Conservation (phyloP, 208 protist genomes). For the Phytomonas sp. region DNA sequence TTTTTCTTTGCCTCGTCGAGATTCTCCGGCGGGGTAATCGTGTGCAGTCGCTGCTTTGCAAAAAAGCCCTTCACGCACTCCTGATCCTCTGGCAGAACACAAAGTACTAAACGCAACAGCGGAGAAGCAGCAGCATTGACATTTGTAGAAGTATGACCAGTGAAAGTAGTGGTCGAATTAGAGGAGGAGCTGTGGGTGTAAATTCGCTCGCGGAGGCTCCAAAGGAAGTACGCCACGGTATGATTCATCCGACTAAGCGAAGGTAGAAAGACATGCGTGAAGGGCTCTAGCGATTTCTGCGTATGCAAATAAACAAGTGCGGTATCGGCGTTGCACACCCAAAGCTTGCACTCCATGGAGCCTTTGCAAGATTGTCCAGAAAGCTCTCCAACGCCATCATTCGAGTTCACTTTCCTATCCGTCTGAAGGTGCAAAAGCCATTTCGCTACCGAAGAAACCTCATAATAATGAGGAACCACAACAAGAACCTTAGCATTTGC, state of each 20-base stretch:
- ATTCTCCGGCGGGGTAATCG: constrained; percentile 12
- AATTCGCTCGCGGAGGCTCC: constrained; percentile 53
- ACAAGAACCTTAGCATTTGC: constrained; percentile 52
- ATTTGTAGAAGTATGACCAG: too few relatives aligned
- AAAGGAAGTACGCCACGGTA: constrained; percentile 55
- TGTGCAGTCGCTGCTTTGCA: constrained; percentile 22
- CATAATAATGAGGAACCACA: constrained; percentile 71
- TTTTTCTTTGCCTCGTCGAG: background rate
- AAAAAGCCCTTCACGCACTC: constrained; percentile 34
- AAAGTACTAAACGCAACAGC: constrained; percentile 29
- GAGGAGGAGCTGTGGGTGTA: constrained; percentile 37
- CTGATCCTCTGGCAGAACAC: constrained; percentile 28
- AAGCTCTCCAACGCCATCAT: constrained; percentile 39
- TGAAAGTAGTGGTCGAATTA: constrained; percentile 13
- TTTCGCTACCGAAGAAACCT: constrained; percentile 42
- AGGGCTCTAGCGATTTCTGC: constrained; percentile 52
- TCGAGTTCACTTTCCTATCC: constrained; percentile 6
- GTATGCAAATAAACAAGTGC: constrained; percentile 62
- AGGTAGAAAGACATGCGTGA: constrained; percentile 81
- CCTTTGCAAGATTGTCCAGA: constrained; percentile 52
- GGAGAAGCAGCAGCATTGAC: too few relatives aligned
- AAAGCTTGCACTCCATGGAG: constrained; percentile 29
- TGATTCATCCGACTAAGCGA: constrained; percentile 46
- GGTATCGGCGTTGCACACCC: constrained; percentile 77
- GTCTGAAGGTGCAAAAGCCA: constrained; percentile 25